Percentiles rank a stretch among this genome's conserved stretches.
Evolutionary conservation across 495 filamentous ascomycete genomes (phyloP).

Genomic region (Parathielavia hyrcaniae): DNA sequence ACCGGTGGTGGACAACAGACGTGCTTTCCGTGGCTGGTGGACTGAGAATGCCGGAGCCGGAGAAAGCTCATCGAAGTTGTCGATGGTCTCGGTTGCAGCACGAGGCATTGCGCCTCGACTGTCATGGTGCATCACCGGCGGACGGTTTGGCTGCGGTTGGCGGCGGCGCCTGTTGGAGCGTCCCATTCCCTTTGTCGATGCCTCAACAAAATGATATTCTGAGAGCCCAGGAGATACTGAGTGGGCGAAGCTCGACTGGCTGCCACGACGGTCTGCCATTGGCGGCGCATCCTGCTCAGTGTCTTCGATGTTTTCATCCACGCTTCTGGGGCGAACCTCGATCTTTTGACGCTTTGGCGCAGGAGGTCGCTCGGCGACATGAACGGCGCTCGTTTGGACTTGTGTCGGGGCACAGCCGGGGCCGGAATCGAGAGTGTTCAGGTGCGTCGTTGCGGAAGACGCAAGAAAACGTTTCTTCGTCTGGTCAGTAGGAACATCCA

Average conservation of each 20-base stretch:
- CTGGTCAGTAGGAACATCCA: background rate
- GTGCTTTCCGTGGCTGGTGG: background rate
- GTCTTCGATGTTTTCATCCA: constrained; percentile 21
- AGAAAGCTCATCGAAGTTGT: constrained; percentile 16
- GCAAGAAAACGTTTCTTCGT: background rate
- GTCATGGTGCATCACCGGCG: background rate
- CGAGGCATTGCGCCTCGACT: background rate
- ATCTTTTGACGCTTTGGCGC: constrained; percentile 29
- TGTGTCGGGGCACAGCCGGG: background rate
- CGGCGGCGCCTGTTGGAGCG: constrained; percentile 15
- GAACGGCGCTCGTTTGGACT: background rate
- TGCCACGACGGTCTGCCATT: constrained; percentile 12
- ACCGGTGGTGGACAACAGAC: background rate
- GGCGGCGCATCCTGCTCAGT: constrained; percentile 18
- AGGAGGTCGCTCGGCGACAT: constrained; percentile 8
- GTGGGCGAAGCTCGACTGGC: constrained; percentile 20
- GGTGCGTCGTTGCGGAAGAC: background rate
- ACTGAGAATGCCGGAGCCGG: background rate
- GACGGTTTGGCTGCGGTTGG: constrained; percentile 3
- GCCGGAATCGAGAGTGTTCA: constrained; percentile 15
- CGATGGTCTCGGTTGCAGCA: background rate
- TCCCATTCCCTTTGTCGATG: background rate
- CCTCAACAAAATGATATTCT: constrained; percentile 25
- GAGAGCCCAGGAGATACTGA: constrained; percentile 7
- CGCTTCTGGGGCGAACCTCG: background rate